A percentile compares a stretch with the other conserved stretches of the same genome.
These are phyloP conservation scores for Claviceps pusilla DNA, from an alignment of 2,329 filamentous ascomycete species.

Conservation along the genomic window DNA sequence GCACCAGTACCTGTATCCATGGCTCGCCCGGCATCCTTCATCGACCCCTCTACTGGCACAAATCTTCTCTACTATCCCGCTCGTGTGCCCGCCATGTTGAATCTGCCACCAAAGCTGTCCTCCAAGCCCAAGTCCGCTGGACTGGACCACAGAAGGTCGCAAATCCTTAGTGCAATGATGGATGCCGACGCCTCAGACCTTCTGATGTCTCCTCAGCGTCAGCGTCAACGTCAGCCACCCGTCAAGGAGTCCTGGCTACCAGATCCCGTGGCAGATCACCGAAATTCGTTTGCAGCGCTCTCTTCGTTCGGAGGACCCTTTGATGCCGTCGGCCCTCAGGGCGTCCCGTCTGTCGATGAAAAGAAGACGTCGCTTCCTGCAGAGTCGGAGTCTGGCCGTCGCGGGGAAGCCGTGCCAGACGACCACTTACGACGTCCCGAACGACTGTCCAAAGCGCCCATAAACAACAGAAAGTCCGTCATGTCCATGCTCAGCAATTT, in stretches of 20 bases:
- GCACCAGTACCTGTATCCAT: slow-evolving; percentile 12
- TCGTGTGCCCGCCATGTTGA: slow-evolving; percentile 84
- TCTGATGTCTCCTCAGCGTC: not conserved
- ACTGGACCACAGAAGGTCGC: slow-evolving; percentile 56
- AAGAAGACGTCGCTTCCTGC: slow-evolving; percentile 2
- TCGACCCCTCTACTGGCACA: slow-evolving; percentile 51
- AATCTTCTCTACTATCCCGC: slow-evolving; percentile 92
- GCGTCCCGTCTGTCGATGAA: slow-evolving; percentile 5
- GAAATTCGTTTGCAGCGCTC: slow-evolving; percentile 19
- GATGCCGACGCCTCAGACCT: slow-evolving; percentile 9
- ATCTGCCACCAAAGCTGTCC: slow-evolving; percentile 76
- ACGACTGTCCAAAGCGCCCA: slow-evolving; percentile 17
- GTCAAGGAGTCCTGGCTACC: slow-evolving; percentile 27
- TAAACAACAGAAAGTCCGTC: slow-evolving; percentile 20
- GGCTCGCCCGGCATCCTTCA: slow-evolving; percentile 40
- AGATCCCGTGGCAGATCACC: slow-evolving; percentile 27
- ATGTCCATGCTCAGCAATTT: slow-evolving; percentile 27
- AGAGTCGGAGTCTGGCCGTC: slow-evolving; percentile 6
- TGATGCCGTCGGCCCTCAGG: slow-evolving; percentile 5
- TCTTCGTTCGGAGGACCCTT: slow-evolving; percentile 13
- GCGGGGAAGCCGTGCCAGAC: slow-evolving; percentile 8
- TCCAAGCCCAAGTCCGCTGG: slow-evolving; percentile 50
- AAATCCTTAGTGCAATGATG: slow-evolving; percentile 50
- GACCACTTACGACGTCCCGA: slow-evolving; percentile 19
- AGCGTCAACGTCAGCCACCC: slow-evolving; percentile 9